Conservation (phyloP, 2,329 filamentous ascomycete species). For the Mycosphaerella sp. region DNA sequence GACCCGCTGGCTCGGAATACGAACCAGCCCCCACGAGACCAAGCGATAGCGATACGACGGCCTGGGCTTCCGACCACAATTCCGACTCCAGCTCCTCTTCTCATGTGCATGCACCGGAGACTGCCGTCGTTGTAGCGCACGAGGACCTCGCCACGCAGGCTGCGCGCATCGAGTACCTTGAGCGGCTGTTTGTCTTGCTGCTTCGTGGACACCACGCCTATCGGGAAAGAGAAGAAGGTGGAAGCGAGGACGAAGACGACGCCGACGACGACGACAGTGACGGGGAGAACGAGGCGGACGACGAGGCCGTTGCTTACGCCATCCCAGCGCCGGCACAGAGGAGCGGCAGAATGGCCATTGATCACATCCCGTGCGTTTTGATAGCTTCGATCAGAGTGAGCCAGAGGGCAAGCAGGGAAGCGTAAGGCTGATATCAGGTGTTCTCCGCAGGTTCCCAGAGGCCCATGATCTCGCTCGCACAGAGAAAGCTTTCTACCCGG, state of each 20-base stretch:
- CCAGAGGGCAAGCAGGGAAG: not conserved
- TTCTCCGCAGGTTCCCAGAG: slow-evolving; percentile 40
- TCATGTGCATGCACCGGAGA: too few relatives aligned
- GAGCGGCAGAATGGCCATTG: slow-evolving; percentile 28
- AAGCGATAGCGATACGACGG: not conserved
- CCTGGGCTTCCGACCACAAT: not conserved
- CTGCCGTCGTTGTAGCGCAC: too few relatives aligned
- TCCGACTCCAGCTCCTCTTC: not conserved
- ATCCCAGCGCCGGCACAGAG: slow-evolving; percentile 1
- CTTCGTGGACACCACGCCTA: not conserved
- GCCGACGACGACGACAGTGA: not conserved
- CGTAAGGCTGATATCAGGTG: slow-evolving; percentile 2
- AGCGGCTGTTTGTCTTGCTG: not conserved
- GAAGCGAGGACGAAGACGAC: not conserved
- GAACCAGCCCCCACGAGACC: not conserved
- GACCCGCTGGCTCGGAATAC: not conserved
- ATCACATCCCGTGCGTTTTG: slow-evolving; percentile 24
- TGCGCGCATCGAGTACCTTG: not conserved
- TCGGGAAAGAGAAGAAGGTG: not conserved
- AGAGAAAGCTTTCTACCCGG: slow-evolving; percentile 42
- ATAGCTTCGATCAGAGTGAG: not conserved
- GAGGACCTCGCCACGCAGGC: not conserved
- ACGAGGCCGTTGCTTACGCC: not conserved
- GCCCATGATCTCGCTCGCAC: slow-evolving; percentile 42
- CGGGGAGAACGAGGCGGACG: not conserved